These are phyloP conservation scores for Mollisia scopiformis DNA, from an alignment of 2,329 filamentous ascomycete species.

Conservation along the genomic window DNA sequence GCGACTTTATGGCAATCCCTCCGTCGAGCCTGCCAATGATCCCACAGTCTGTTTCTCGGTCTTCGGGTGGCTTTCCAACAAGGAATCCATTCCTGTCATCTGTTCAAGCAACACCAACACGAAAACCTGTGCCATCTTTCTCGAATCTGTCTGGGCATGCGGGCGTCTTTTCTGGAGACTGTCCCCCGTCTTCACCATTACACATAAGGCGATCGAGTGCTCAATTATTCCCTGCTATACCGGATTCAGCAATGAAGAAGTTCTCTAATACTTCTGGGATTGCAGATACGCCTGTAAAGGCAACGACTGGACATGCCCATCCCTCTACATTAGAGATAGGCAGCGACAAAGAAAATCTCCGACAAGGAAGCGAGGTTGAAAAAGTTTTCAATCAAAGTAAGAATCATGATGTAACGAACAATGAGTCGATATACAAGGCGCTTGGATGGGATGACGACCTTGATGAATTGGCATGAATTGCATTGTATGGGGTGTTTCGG, in stretches of 20 bases:
- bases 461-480: constrained; percentile 33
- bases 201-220: constrained; percentile 31
- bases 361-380: neutral
- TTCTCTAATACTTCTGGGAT: constrained; percentile 15
- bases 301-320: constrained; percentile 24
- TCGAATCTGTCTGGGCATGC: neutral
- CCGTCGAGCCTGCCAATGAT: constrained; percentile 32
- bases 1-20: constrained; percentile 24
- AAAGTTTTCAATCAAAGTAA: neutral
- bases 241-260: constrained; percentile 26
- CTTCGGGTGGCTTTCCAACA: constrained; percentile 10
- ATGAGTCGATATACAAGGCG: constrained; percentile 38
- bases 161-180: constrained; percentile 5
- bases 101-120: constrained; percentile 36
- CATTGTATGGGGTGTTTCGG: neutral
- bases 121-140: constrained; percentile 17
- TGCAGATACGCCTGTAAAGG: constrained; percentile 34
- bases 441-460: constrained; percentile 42
- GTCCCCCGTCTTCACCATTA: constrained; percentile 31
- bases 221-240: constrained; percentile 29
- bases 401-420: constrained; percentile 10
- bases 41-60: constrained; percentile 29
- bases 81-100: constrained; percentile 25
- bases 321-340: constrained; percentile 10
- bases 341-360: constrained; percentile 29